Evolutionary conservation across 1,284 basidiomycete genomes (phyloP).

Genomic region (Naganishia cerealis): DNA sequence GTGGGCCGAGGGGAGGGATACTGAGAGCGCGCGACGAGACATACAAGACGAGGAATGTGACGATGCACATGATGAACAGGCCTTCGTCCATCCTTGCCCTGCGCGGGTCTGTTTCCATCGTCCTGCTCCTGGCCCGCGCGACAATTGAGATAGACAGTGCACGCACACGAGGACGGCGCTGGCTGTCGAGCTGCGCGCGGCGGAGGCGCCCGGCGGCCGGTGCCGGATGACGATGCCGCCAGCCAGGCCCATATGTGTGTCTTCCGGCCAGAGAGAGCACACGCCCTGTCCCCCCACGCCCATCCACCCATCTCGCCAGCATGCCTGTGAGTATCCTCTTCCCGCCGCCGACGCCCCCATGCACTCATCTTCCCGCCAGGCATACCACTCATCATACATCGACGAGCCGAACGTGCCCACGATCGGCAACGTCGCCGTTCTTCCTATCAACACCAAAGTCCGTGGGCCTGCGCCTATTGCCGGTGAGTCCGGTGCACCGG

Average conservation of each 20-base stretch:
- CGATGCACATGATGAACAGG: constrained; percentile 44
- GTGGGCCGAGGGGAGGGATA: not conserved
- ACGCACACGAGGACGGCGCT: too few relatives aligned
- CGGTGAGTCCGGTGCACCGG: constrained; percentile 59
- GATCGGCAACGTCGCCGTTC: constrained; percentile 84
- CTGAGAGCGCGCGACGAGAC: too few relatives aligned
- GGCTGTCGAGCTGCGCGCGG: too few relatives aligned
- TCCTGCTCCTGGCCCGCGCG: too few relatives aligned
- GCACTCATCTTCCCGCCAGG: constrained; percentile 58
- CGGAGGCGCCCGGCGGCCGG: too few relatives aligned
- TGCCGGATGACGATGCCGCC: too few relatives aligned
- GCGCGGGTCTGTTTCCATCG: too few relatives aligned
- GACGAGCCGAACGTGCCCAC: constrained; percentile 76
- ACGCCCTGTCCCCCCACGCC: too few relatives aligned
- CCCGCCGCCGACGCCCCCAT: not conserved
- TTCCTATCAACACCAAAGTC: constrained; percentile 87
- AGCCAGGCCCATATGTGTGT: too few relatives aligned
- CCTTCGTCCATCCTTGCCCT: constrained; percentile 44
- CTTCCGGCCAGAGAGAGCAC: too few relatives aligned
- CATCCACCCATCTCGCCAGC: too few relatives aligned
- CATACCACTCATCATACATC: constrained; percentile 95
- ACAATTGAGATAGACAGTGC: too few relatives aligned
- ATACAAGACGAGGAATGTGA: constrained; percentile 41
- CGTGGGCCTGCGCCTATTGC: constrained; percentile 80
- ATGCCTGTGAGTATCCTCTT: constrained; percentile 7